These are phyloP conservation scores for Alloteropsis semialata DNA, from an alignment of 176 grass and related monocot genomes.

Conservation along the genomic window DNA sequence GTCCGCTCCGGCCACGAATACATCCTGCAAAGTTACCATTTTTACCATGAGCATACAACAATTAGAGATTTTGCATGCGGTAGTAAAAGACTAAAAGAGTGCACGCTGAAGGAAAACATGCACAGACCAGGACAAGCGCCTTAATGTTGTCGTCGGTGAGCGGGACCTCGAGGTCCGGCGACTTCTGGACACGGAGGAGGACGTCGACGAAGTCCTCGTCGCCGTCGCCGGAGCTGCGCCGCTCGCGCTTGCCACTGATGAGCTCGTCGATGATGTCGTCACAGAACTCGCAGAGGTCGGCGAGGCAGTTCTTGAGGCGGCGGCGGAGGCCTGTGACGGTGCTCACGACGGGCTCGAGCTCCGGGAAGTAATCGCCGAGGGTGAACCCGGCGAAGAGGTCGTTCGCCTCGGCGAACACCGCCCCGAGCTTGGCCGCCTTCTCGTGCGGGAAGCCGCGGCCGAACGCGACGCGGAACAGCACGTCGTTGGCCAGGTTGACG, in stretches of 20 bases:
- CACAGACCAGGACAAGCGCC: constrained; percentile 38
- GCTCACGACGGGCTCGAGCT: constrained; percentile 13
- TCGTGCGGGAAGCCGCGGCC: constrained; percentile 2
- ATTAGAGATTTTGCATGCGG: too few relatives aligned
- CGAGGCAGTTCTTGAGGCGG: constrained; percentile 25
- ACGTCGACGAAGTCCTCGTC: constrained; percentile 41
- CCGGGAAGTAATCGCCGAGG: constrained; percentile 34
- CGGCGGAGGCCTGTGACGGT: constrained; percentile 21
- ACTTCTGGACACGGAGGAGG: constrained; percentile 37
- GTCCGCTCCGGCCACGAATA: not conserved
- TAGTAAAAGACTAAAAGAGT: too few relatives aligned
- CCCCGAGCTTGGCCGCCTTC: not conserved
- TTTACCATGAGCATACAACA: too few relatives aligned
- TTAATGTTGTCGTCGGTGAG: constrained; percentile 40
- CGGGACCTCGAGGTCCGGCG: constrained; percentile 28
- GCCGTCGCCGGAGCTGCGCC: not conserved
- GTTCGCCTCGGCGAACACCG: constrained; percentile 26
- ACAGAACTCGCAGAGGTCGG: constrained; percentile 26
- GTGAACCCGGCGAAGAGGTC: constrained; percentile 36
- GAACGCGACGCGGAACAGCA: constrained; percentile 44
- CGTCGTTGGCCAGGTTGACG: constrained; percentile 28
- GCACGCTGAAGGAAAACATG: too few relatives aligned
- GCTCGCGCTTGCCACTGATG: not conserved
- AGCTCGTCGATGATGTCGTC: constrained; percentile 32
- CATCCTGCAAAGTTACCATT: not conserved